These are phyloP conservation scores for Colletotrichum chlorophyti DNA, from an alignment of 2,329 filamentous ascomycete species.

Conservation along the genomic window DNA sequence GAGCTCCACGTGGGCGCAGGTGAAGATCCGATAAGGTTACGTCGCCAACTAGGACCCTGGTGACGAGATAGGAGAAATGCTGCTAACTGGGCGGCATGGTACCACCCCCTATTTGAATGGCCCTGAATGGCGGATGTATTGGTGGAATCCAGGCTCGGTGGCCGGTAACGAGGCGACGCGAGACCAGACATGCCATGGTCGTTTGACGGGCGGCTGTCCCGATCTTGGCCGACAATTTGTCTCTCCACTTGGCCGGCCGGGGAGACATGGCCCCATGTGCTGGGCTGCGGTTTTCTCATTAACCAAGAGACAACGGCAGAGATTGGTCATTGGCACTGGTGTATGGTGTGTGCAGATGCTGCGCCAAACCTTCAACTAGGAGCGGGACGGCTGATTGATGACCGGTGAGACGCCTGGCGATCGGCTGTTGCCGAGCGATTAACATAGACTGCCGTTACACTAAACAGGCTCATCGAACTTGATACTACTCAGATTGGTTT, in stretches of 20 bases:
- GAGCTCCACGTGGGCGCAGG: neutral
- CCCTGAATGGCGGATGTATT: neutral
- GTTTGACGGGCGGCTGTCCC: neutral
- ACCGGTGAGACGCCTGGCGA: no score
- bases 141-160: neutral
- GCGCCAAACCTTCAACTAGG: no score
- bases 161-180: constrained; percentile 6
- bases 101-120: neutral
- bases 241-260: neutral
- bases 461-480: no score
- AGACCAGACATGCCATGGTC: neutral
- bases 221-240: neutral
- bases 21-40: constrained; percentile 10
- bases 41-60: no score
- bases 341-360: no score
- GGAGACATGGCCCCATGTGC: neutral
- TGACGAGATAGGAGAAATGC: neutral
- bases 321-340: neutral
- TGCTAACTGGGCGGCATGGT: neutral
- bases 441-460: no score
- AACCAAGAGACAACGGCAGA: neutral
- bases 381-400: no score
- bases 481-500: no score
- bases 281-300: neutral
- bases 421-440: no score